phyloP scores from a whole-genome alignment of 2,329 filamentous ascomycete species.

The Dothideomycetes sp. region DNA sequence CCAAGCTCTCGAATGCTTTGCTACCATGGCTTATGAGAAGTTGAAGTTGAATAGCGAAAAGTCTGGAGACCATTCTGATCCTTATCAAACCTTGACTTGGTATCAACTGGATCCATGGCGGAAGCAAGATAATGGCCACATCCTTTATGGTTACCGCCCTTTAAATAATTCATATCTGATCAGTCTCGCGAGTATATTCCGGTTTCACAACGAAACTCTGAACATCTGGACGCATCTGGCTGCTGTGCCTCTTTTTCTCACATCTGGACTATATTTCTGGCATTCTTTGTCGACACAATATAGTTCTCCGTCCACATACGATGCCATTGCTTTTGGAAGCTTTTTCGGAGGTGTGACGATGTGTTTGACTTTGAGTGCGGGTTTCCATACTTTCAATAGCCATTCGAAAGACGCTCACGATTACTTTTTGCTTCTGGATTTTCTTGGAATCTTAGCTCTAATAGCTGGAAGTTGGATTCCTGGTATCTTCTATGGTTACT shows the following conservation, averaged over 20 bases:
- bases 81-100: neutral
- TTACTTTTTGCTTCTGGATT: conserved; percentile 83
- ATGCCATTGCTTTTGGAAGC: conserved; percentile 29
- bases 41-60: neutral
- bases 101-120: conserved; percentile 8
- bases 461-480: conserved; percentile 83
- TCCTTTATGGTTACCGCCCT: conserved; percentile 9
- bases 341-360: conserved; percentile 31
- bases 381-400: conserved; percentile 70
- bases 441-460: conserved; percentile 77
- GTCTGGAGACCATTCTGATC: neutral
- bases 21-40: neutral
- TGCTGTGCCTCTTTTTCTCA: conserved; percentile 23
- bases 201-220: conserved; percentile 11
- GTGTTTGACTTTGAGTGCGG: conserved; percentile 40
- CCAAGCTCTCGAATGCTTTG: no score
- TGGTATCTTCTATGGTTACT: conserved; percentile 53
- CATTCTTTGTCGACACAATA: conserved; percentile 23
- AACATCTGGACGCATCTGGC: conserved; percentile 17
- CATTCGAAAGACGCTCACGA: conserved; percentile 65
- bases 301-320: conserved; percentile 26
- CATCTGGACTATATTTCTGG: conserved; percentile 22
- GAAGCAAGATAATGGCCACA: conserved; percentile 11
- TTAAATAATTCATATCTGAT: neutral
- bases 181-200: neutral